phyloP scores from a whole-genome alignment of 805 yeast species.

The Pichia phayaonensis region DNA sequence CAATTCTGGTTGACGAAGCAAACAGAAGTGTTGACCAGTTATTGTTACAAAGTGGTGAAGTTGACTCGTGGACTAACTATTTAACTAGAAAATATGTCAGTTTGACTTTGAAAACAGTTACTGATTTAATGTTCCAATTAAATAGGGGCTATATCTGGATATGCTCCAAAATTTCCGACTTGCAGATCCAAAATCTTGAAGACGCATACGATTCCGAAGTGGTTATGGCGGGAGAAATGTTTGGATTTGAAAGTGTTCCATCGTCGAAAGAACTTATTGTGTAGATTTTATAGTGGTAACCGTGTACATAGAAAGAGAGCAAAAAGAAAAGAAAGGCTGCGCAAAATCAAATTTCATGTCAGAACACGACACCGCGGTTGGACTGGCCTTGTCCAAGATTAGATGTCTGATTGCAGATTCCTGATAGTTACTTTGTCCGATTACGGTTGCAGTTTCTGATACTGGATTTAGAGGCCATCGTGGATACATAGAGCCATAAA shows the following conservation, averaged over 20 bases:
- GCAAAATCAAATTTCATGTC: neutral
- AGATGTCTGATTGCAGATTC: neutral
- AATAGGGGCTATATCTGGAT: conserved; percentile 10
- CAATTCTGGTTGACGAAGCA: conserved; percentile 54
- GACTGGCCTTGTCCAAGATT: neutral
- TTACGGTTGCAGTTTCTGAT: neutral
- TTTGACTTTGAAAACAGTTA: conserved; percentile 9
- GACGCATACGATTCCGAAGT: conserved; percentile 38
- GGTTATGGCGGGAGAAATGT: conserved; percentile 34
- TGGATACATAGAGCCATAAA: neutral
- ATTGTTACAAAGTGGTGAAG: conserved; percentile 8
- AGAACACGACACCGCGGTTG: conserved; percentile 5
- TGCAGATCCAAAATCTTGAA: conserved; percentile 32
- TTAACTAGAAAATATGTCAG: conserved; percentile 15
- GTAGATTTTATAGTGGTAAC: neutral
- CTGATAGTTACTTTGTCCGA: neutral
- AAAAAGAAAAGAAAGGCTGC: neutral
- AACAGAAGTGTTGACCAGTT: conserved; percentile 17
- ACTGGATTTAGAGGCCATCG: neutral
- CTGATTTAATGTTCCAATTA: conserved; percentile 10
- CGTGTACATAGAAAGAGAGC: neutral
- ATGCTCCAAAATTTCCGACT: conserved; percentile 1
- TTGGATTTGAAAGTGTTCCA: conserved; percentile 35
- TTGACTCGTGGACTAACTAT: conserved; percentile 12
- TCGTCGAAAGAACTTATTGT: conserved; percentile 21